Conservation (phyloP, 495 filamentous ascomycete genomes). For the Penicillium psychrofluorescens region DNA sequence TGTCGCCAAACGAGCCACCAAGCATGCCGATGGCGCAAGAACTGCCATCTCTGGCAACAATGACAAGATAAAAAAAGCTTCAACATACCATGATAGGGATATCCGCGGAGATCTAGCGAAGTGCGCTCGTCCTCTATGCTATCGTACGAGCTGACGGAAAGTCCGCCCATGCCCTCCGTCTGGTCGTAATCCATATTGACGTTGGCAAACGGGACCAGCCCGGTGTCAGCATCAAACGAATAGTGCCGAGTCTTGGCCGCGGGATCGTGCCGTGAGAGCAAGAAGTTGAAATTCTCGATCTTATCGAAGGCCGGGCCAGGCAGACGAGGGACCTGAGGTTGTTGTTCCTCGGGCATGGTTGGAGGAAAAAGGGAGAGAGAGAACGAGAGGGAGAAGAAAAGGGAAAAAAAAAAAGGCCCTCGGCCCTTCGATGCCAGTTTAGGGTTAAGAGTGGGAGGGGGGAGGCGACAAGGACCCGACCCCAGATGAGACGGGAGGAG, state of each 20-base stretch:
- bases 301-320: constrained; percentile 27
- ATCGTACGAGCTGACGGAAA: constrained; percentile 45
- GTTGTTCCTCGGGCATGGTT: constrained; percentile 36
- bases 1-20: constrained; percentile 20
- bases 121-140: constrained; percentile 40
- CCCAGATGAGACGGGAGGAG: constrained; percentile 20
- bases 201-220: constrained; percentile 29
- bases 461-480: constrained; percentile 1
- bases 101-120: constrained; percentile 36
- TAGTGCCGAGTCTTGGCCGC: constrained; percentile 32
- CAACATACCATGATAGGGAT: constrained; percentile 39
- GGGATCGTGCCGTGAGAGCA: constrained; percentile 33
- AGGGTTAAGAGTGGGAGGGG: background rate
- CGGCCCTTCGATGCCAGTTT: background rate
- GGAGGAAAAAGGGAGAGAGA: constrained; percentile 1
- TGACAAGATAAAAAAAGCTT: constrained; percentile 2
- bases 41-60: constrained; percentile 31
- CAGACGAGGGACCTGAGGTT: constrained; percentile 8
- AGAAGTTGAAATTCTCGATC: constrained; percentile 39
- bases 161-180: constrained; percentile 40
- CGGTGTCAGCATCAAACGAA: constrained; percentile 36
- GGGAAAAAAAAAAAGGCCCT: background rate
- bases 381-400: background rate
- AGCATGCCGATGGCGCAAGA: constrained; percentile 28
- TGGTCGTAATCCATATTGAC: constrained; percentile 41